A percentile compares a stretch with the other conserved stretches of the same genome.
phyloP scores from a whole-genome alignment of 2,329 filamentous ascomycete genomes.

The Didymella glomerata region DNA sequence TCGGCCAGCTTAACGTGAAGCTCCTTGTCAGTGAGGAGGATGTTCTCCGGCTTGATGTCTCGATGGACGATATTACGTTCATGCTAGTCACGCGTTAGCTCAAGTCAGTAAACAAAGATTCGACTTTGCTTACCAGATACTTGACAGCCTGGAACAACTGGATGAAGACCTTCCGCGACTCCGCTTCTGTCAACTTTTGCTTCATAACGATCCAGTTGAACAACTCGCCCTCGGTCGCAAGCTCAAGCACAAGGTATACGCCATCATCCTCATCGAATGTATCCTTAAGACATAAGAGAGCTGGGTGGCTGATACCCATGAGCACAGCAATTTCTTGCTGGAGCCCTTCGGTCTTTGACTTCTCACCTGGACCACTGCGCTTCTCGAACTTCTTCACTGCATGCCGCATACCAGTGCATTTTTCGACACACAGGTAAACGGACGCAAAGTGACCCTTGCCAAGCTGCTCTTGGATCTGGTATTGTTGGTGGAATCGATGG shows the following conservation, averaged over 20 bases:
- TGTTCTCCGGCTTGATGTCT: constrained; percentile 98
- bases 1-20: constrained; percentile 91
- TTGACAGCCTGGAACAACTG: constrained; percentile 95
- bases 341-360: constrained; percentile 81
- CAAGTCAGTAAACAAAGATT: background rate
- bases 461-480: constrained; percentile 81
- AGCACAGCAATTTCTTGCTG: constrained; percentile 96
- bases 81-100: constrained; percentile 68
- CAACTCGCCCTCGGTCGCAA: constrained; percentile 90
- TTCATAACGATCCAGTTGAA: constrained; percentile 96
- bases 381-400: constrained; percentile 97
- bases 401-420: constrained; percentile 79
- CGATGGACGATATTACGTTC: constrained; percentile 97
- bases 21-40: constrained; percentile 84
- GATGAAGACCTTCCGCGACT: constrained; percentile 85
- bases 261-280: constrained; percentile 92
- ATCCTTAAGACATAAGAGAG: constrained; percentile 90
- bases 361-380: constrained; percentile 80
- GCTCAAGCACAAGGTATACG: constrained; percentile 89
- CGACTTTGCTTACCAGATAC: constrained; percentile 75
- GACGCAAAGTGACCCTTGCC: constrained; percentile 96
- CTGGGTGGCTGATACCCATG: constrained; percentile 96
- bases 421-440: constrained; percentile 90
- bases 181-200: constrained; percentile 83
- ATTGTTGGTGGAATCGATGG: constrained; percentile 85